Evolutionary conservation across 352 stramenopile species (phyloP).

Genomic region (Globisporangium sylvaticum): DNA sequence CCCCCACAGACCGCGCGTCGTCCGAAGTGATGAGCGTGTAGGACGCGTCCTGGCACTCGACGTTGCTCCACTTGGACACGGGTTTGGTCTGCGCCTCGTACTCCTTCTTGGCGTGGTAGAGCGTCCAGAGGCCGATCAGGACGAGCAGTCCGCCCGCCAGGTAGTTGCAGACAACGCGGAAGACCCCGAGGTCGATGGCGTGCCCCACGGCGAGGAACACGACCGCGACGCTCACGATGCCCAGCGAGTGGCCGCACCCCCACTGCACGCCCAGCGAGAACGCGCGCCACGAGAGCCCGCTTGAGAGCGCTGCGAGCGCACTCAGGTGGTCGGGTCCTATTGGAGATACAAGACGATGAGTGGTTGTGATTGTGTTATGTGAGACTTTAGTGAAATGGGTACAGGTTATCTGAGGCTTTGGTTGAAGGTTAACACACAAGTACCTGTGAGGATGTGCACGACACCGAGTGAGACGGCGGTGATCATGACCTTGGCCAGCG

Average conservation of each 20-base stretch:
- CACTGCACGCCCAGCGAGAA: constrained; percentile 85
- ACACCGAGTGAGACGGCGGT: constrained; percentile 43
- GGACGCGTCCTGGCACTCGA: constrained; percentile 51
- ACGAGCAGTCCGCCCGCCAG: constrained; percentile 61
- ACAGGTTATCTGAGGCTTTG: background rate
- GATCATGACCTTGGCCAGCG: constrained; percentile 26
- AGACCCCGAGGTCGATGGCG: constrained; percentile 24
- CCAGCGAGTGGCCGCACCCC: constrained; percentile 84
- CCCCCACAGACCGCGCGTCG: background rate
- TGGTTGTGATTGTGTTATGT: background rate
- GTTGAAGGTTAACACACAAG: background rate
- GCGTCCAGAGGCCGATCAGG: constrained; percentile 50
- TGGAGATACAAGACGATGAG: background rate
- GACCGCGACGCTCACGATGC: constrained; percentile 66
- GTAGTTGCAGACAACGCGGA: constrained; percentile 54
- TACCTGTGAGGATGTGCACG: constrained; percentile 57
- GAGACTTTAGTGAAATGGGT: background rate
- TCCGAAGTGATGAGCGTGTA: constrained; percentile 33
- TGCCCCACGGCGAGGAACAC: constrained; percentile 50
- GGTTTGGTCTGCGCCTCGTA: constrained; percentile 26
- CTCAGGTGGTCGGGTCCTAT: constrained; percentile 85
- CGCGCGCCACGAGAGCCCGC: constrained; percentile 52
- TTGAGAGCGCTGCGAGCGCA: constrained; percentile 82
- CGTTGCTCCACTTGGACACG: constrained; percentile 43
- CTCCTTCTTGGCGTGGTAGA: constrained; percentile 33